Evolutionary conservation across 2,329 filamentous ascomycete species (phyloP).

Genomic region (Niveomyces coronatus): DNA sequence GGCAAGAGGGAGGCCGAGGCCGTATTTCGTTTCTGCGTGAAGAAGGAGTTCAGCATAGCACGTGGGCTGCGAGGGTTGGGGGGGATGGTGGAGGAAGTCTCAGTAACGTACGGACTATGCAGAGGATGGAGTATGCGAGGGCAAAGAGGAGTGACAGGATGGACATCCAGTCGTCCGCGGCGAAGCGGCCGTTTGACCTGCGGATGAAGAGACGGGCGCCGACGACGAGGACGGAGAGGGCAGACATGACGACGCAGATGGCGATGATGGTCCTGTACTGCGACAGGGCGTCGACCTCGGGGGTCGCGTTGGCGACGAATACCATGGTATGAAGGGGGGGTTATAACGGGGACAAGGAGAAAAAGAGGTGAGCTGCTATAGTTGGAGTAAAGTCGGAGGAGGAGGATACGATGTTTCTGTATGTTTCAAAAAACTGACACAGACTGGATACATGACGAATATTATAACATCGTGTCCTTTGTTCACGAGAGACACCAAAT

Average conservation of each 20-base stretch:
- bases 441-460: no score
- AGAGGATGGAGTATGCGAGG: slow-evolving; percentile 37
- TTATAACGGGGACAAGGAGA: no score
- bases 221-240: slow-evolving; percentile 32
- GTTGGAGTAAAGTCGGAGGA: no score
- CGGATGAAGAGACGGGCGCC: slow-evolving; percentile 32
- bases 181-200: slow-evolving; percentile 31
- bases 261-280: slow-evolving; percentile 38
- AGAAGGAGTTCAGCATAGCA: background rate
- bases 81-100: background rate
- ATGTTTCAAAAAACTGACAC: no score
- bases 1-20: slow-evolving; percentile 36
- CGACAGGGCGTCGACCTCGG: slow-evolving; percentile 35
- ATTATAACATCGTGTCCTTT: no score
- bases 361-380: no score
- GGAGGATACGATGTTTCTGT: no score
- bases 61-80: background rate
- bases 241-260: slow-evolving; percentile 35
- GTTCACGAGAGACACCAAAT: no score
- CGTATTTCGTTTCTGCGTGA: slow-evolving; percentile 38
- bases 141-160: slow-evolving; percentile 33
- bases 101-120: slow-evolving; percentile 34
- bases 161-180: slow-evolving; percentile 35
- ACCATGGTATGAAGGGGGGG: slow-evolving; percentile 25
- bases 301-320: slow-evolving; percentile 40